Conservation (phyloP, 352 stramenopile genomes). For the Thalassiosira mediterranea region DNA sequence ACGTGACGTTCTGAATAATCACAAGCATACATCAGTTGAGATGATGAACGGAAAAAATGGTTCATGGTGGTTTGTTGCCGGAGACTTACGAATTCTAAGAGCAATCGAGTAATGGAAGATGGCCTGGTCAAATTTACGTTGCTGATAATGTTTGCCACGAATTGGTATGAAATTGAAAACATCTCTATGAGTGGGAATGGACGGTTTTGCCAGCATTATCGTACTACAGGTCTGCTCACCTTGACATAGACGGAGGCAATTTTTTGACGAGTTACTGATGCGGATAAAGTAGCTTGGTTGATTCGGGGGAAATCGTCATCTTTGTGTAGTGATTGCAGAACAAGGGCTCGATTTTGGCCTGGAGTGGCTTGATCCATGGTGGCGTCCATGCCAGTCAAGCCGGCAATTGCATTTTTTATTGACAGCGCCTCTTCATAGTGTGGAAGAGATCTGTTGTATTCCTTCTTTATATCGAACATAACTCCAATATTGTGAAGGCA, state of each 20-base stretch:
- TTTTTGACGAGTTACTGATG: constrained; percentile 49
- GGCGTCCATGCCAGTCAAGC: constrained; percentile 32
- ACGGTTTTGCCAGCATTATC: background rate
- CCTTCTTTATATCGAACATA: constrained; percentile 61
- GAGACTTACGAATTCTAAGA: constrained; percentile 51
- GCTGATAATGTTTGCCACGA: constrained; percentile 12
- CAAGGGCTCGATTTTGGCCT: constrained; percentile 39
- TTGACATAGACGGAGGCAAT: constrained; percentile 56
- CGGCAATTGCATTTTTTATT: constrained; percentile 59
- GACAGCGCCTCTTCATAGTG: constrained; percentile 60
- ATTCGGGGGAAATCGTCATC: constrained; percentile 40
- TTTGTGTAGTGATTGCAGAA: constrained; percentile 46
- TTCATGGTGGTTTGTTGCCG: background rate
- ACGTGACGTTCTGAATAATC: constrained; percentile 42
- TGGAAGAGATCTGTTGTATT: constrained; percentile 54
- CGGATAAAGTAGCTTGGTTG: constrained; percentile 54
- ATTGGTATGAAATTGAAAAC: background rate
- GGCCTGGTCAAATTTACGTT: constrained; percentile 50
- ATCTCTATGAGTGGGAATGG: background rate
- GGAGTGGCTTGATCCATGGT: constrained; percentile 21
- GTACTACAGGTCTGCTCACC: constrained; percentile 15
- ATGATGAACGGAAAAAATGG: constrained; percentile 3
- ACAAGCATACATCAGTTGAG: constrained; percentile 2
- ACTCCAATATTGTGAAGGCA: constrained; percentile 61
- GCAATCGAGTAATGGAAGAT: constrained; percentile 55